Base-by-base conservation (phyloP, 208 protist species). In the Herpetomonas tarakana region DNA sequence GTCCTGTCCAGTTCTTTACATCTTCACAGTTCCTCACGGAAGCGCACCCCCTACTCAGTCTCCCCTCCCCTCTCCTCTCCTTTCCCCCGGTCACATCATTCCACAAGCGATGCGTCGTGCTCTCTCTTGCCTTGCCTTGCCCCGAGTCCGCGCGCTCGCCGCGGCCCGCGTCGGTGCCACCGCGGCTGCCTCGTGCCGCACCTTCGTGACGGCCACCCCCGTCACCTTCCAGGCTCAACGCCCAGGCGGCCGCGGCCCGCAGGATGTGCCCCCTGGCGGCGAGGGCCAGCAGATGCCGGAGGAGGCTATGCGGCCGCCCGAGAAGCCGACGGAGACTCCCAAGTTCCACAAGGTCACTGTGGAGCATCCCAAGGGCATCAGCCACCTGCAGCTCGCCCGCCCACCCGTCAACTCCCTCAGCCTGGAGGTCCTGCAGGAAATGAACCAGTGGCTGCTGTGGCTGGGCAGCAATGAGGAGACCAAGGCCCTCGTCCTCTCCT, bases 401-500 rank as follows among this genome's bases (percentile, higher is more conserved):
- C 56, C 65, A 3, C 81, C 86, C 11, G 79, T 87, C 35, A 92
- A 92, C 76, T 83, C 79, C 29, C 65, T 92, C 29, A 86, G 71
- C 71, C 67, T 87, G 19, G 86, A 89, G 61, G 54, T 88, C 28
- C 66, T 92, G 57, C 73, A 83, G 59, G 86, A 92, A 71, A 47
- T 92, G 38, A 88, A 88, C 67, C 78, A 84, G 65, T 92, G 86
- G 86, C 71, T 92, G 71, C 74, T 89, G 29, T 92, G 82, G 79
- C 71, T 92, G 56, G 79, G 86, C 53, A 88, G 78, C 74, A 81
- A 84, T 52, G 86, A 92, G 55, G 66, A 75, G 46, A 83, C 68
- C 29, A 83, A 79, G 76, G 70, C 79, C 1, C 61, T 92, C 29
- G 68, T 92, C 35, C 50, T 92, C 62, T 80, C 86, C 14, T 89